A percentile compares a stretch with the other conserved stretches of the same genome.
Evolutionary conservation across 2,329 filamentous ascomycete genomes (phyloP).

Genomic region (Pseudopithomyces chartarum): DNA sequence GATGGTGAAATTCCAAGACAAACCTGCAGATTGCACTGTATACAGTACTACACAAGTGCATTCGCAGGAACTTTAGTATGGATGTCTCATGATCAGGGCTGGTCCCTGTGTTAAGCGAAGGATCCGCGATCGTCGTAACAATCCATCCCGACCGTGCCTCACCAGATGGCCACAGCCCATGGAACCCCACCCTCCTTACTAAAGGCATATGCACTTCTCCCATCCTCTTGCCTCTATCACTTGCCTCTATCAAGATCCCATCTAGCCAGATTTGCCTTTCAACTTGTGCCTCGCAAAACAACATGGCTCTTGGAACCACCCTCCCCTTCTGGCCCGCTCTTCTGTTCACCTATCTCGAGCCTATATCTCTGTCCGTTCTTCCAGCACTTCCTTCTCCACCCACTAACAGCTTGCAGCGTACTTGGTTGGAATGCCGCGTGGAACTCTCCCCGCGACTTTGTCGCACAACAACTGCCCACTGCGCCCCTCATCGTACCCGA

Average conservation of each 20-base stretch:
- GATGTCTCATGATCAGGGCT: too few species aligned
- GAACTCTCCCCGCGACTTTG: conserved; percentile 18
- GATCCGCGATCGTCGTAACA: too few species aligned
- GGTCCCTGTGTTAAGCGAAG: too few species aligned
- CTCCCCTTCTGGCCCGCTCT: conserved; percentile 33
- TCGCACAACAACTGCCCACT: conserved; percentile 23
- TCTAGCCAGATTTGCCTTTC: too few species aligned
- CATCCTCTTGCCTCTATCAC: not conserved
- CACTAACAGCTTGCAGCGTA: conserved; percentile 15
- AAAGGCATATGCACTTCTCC: not conserved
- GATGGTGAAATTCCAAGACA: too few species aligned
- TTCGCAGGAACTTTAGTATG: too few species aligned
- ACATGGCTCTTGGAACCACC: conserved; percentile 30
- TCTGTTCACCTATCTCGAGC: conserved; percentile 34
- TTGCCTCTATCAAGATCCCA: too few species aligned
- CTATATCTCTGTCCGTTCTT: conserved; percentile 24
- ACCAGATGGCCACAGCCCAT: too few species aligned
- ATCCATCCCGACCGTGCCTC: too few species aligned
- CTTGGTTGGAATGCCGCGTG: conserved; percentile 23
- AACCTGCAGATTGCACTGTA: too few species aligned
- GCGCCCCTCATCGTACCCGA: conserved; percentile 11
- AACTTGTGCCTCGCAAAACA: not conserved
- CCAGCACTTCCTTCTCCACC: not conserved
- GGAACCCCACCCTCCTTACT: not conserved
- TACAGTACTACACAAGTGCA: too few species aligned